Evolutionary conservation across 805 yeast species (phyloP), one percentile per base, ranked within the genome.

Genomic region (Komagataella pastoris): DNA sequence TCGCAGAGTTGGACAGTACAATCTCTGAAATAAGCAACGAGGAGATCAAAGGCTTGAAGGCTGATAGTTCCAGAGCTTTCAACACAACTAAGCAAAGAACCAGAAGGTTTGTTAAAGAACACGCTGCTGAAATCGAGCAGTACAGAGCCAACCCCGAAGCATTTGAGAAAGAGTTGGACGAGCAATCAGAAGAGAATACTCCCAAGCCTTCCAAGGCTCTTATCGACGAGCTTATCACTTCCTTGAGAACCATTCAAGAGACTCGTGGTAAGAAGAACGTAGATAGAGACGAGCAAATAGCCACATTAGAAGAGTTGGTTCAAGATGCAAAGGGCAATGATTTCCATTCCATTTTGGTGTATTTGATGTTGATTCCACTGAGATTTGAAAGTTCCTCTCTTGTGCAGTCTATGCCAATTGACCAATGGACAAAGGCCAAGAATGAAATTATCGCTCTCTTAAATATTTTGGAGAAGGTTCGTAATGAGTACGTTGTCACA

Each of bases 191-290:
- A 7, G 61, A 58, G 30, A 57, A 49, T 14, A 54, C 50, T 46
- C 65, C 60, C 12, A 68, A 63, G 18, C 65, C 65, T 43, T 63
- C 68, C 7, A 65, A 64, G 19, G 70, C 65, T 30, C 10, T 21
- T 12, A 47, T 36, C 7, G 54, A 69, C 53, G 75, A 72, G 52
- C 81, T 89, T 52, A 88, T 90, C 72, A 72, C 81, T 53, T 79
- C 85, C 43, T 75, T 93, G 65, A 78, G 83, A 65, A 68, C 80
- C 51, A 81, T 93, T 53, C 72, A 85, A 54, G 98, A 93, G 68
- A 76, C 89, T 49, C 83, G 99, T 71, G 99, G 99, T 74, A 90
- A 90, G 75, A 91, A 88, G 75, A 89, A 88, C 66, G 85, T 88
- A 56, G 96, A 91, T 66, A 80, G 83, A 56, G 66, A 65, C 56